Conservation (phyloP, 129 eudicot species). For the Flaveria linearis region DNA sequence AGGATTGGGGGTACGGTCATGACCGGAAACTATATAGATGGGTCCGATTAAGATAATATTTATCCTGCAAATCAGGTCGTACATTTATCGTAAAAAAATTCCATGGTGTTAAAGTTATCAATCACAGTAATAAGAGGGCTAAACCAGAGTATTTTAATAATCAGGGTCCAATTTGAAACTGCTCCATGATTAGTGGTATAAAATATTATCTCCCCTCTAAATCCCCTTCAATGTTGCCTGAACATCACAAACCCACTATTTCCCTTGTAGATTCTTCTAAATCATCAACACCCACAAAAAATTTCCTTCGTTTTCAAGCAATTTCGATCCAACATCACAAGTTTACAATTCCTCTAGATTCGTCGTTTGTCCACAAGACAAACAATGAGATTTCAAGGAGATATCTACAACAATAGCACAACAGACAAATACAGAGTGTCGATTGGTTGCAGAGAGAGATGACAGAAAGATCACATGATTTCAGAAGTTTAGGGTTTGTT, state of each 20-base stretch:
- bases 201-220: constrained; percentile 31
- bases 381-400: constrained; percentile 35
- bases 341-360: neutral
- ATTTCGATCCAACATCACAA: neutral
- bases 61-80: too few relatives aligned
- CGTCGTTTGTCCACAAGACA: constrained; percentile 30
- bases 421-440: constrained; percentile 29
- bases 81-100: too few relatives aligned
- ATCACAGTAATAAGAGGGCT: neutral
- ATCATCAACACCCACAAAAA: constrained; percentile 26
- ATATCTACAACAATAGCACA: constrained; percentile 31
- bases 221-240: constrained; percentile 17
- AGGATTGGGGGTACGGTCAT: too few relatives aligned
- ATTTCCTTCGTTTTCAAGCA: neutral
- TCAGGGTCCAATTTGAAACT: neutral
- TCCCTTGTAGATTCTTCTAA: constrained; percentile 13
- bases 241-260: constrained; percentile 31
- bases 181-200: neutral
- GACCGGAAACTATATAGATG: too few relatives aligned
- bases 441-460: constrained; percentile 31
- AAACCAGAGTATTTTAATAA: neutral
- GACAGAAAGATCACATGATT: constrained; percentile 16
- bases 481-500: neutral
- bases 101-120: neutral
- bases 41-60: too few relatives aligned